phyloP scores from a whole-genome alignment of 73 alveolate genomes.

The Paramecium biaurelia region DNA sequence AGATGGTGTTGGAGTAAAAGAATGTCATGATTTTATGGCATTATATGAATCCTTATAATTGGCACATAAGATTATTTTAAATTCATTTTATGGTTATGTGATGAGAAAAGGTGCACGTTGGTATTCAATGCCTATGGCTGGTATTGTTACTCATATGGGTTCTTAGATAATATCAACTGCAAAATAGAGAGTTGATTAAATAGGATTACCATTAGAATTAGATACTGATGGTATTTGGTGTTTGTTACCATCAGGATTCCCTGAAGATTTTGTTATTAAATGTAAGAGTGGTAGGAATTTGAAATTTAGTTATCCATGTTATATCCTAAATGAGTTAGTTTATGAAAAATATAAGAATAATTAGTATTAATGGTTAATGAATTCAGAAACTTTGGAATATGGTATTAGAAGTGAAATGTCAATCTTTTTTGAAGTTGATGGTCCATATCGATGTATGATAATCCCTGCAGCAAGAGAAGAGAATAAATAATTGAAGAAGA shows the following conservation, averaged over 20 bases:
- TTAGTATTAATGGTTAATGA: conserved; percentile 85
- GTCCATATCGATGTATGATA: conserved; percentile 99
- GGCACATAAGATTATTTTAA: conserved; percentile 99
- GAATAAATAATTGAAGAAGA: conserved; percentile 97
- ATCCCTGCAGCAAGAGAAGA: conserved; percentile 98
- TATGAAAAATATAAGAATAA: conserved; percentile 96
- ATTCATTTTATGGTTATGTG: conserved; percentile 99
- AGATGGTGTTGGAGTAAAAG: conserved; percentile 71
- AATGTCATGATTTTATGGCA: conserved; percentile 78
- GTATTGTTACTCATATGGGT: conserved; percentile 99
- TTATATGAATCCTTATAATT: conserved; percentile 92
- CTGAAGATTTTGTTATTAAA: conserved; percentile 93
- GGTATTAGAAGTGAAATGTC: conserved; percentile 93
- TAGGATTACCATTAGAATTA: conserved; percentile 99
- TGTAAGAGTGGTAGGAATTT: conserved; percentile 85
- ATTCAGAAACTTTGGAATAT: conserved; percentile 65
- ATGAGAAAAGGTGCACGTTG: conserved; percentile 99
- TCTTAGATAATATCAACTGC: conserved; percentile 98
- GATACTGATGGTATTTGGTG: conserved; percentile 99
- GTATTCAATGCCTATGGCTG: conserved; percentile 99
- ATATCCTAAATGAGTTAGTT: conserved; percentile 93
- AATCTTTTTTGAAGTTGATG: conserved; percentile 99
- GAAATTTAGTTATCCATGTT: conserved; percentile 94
- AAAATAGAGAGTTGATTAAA: conserved; percentile 90
- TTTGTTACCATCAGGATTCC: conserved; percentile 98